phyloP scores from a whole-genome alignment of 2,329 filamentous ascomycete genomes.

The Pezicula carpinea region DNA sequence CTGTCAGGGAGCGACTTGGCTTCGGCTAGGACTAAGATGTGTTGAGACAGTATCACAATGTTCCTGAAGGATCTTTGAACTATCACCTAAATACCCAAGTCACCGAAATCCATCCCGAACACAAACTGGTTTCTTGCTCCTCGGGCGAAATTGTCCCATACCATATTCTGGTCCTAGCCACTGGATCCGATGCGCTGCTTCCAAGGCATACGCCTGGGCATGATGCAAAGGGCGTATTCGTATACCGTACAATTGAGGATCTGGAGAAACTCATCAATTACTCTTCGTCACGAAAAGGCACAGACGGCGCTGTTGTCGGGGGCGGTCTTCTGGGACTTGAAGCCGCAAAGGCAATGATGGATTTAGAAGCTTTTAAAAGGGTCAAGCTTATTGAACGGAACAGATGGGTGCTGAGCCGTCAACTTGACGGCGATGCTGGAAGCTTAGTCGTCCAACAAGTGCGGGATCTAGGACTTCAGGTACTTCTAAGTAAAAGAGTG shows the following conservation, averaged over 20 bases:
- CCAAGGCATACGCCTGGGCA: constrained; percentile 65
- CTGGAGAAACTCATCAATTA: constrained; percentile 72
- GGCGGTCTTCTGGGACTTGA: constrained; percentile 83
- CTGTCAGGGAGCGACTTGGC: neutral
- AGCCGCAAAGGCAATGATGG: constrained; percentile 88
- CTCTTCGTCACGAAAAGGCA: constrained; percentile 60
- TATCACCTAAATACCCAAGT: constrained; percentile 74
- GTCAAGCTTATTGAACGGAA: constrained; percentile 81
- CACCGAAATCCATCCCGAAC: constrained; percentile 57
- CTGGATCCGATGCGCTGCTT: constrained; percentile 78
- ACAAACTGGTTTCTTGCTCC: constrained; percentile 66
- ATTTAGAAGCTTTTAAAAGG: constrained; percentile 67
- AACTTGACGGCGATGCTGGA: constrained; percentile 78
- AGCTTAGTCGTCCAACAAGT: constrained; percentile 80
- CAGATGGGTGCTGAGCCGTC: constrained; percentile 75
- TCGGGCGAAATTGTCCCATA: constrained; percentile 68
- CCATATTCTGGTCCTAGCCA: constrained; percentile 78
- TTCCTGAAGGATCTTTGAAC: constrained; percentile 58
- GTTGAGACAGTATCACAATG: constrained; percentile 20
- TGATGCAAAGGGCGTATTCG: constrained; percentile 79
- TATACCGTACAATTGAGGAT: constrained; percentile 83
- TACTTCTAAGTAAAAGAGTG: constrained; percentile 73
- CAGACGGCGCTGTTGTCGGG: constrained; percentile 72
- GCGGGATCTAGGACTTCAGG: constrained; percentile 69
- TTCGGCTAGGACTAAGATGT: neutral